A percentile compares a stretch with the other conserved stretches of the same genome.
phyloP scores from a whole-genome alignment of 106 monocot species.

The Vanilla planifolia region DNA sequence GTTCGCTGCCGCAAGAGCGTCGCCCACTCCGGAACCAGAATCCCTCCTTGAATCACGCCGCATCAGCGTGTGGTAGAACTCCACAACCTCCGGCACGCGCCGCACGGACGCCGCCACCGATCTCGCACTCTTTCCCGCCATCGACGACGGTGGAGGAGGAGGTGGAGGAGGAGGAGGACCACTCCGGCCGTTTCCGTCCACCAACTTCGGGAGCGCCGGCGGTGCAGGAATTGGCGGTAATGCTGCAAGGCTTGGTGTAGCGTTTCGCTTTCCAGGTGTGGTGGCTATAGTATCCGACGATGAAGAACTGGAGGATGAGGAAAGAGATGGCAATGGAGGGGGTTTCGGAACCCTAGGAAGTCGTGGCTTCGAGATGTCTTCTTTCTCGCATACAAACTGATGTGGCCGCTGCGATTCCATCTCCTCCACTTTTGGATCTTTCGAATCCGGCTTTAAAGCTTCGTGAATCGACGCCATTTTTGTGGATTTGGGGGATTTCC shows the following conservation, averaged over 20 bases:
- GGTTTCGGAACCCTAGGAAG: slow-evolving; percentile 61
- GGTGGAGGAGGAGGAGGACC: slow-evolving; percentile 6
- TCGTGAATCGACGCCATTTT: slow-evolving; percentile 12
- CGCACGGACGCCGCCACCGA: slow-evolving; percentile 28
- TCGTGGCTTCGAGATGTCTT: slow-evolving; percentile 16
- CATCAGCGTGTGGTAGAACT: slow-evolving; percentile 98
- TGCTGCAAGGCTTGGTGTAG: slow-evolving; percentile 6
- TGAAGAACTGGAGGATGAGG: slow-evolving; percentile 26
- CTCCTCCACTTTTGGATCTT: slow-evolving; percentile 18
- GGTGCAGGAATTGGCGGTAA: slow-evolving; percentile 25
- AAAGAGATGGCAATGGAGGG: slow-evolving; percentile 51
- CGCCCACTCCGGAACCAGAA: slow-evolving; percentile 25
- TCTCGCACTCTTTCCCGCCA: slow-evolving; percentile 23
- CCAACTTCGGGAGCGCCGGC: slow-evolving; percentile 41
- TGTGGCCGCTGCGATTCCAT: slow-evolving; percentile 6
- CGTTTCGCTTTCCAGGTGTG: not conserved
- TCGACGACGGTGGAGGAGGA: slow-evolving; percentile 66
- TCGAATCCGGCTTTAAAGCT: slow-evolving; percentile 2
- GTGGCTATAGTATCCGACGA: slow-evolving; percentile 20
- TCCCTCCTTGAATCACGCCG: slow-evolving; percentile 75
- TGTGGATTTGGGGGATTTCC: slow-evolving; percentile 15
- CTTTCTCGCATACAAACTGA: slow-evolving; percentile 1
- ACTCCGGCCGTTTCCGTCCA: slow-evolving; percentile 25
- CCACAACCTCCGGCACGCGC: slow-evolving; percentile 91
- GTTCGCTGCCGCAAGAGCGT: slow-evolving; percentile 31